Percentiles rank a stretch among this genome's conserved stretches.
Evolutionary conservation across 768 basidiomycete species (phyloP).

Genomic region (Pholiota conissans): DNA sequence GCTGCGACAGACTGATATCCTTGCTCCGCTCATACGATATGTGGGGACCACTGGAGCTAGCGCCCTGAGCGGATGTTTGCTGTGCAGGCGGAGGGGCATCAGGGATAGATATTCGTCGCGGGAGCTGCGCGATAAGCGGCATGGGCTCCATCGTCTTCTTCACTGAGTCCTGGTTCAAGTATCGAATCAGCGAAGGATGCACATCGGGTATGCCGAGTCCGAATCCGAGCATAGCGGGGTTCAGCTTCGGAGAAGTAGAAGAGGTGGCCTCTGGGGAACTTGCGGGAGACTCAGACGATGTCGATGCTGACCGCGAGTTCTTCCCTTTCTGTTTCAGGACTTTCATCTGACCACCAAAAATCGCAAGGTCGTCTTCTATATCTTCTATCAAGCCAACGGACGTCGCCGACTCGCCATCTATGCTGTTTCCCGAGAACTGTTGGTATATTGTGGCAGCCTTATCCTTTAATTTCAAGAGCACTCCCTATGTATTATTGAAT

Average conservation of each 20-base stretch:
- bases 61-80: not conserved
- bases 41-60: not conserved
- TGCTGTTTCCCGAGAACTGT: slow-evolving; percentile 1
- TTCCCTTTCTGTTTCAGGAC: slow-evolving; percentile 35
- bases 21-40: no score
- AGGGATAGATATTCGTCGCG: not conserved
- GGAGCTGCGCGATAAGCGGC: not conserved
- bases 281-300: slow-evolving; percentile 3
- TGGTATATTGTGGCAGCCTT: slow-evolving; percentile 33
- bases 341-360: slow-evolving; percentile 54
- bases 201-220: slow-evolving; percentile 24
- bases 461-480: slow-evolving; percentile 45
- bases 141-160: slow-evolving; percentile 15
- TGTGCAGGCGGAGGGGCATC: not conserved
- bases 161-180: slow-evolving; percentile 29
- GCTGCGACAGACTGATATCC: not conserved
- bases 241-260: slow-evolving; percentile 2
- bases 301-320: slow-evolving; percentile 10
- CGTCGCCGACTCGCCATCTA: slow-evolving; percentile 3
- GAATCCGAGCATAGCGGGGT: slow-evolving; percentile 8
- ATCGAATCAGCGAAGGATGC: slow-evolving; percentile 32
- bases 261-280: not conserved
- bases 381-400: slow-evolving; percentile 26
- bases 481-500: slow-evolving; percentile 28
- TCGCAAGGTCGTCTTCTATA: slow-evolving; percentile 47